Evolutionary conservation across 495 filamentous ascomycete species (phyloP).

Genomic region (Oleoguttula mirabilis): DNA sequence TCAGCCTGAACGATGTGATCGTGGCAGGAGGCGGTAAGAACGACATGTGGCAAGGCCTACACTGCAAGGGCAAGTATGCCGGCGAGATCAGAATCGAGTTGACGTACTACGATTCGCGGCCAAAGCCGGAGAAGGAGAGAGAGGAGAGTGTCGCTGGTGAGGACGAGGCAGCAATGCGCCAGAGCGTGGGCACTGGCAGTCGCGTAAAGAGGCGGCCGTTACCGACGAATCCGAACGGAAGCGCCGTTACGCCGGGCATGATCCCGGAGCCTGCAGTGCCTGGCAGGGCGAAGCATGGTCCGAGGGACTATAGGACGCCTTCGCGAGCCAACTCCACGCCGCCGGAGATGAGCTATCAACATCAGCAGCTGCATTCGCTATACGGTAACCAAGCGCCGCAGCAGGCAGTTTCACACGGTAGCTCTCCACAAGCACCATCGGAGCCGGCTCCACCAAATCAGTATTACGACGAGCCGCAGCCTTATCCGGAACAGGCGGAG

Average conservation of each 20-base stretch:
- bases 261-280: conserved; percentile 12
- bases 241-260: conserved; percentile 27
- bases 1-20: conserved; percentile 69
- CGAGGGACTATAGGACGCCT: conserved; percentile 15
- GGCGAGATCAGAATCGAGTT: conserved; percentile 91
- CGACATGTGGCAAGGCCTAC: conserved; percentile 80
- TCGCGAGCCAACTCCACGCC: conserved; percentile 16
- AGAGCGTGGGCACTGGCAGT: not conserved
- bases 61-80: conserved; percentile 83
- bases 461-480: conserved; percentile 6
- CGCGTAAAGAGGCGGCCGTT: conserved; percentile 51
- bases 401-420: too few relatives aligned
- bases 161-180: conserved; percentile 3
- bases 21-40: conserved; percentile 79
- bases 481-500: not conserved
- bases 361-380: not conserved
- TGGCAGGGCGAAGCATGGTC: conserved; percentile 24
- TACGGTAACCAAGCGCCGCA: not conserved
- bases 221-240: conserved; percentile 54
- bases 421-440: not conserved
- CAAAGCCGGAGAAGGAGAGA: conserved; percentile 54
- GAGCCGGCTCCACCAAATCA: conserved; percentile 3
- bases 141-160: conserved; percentile 33
- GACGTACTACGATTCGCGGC: conserved; percentile 86
- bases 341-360: conserved; percentile 4